A percentile compares a stretch with the other conserved stretches of the same genome.
Evolutionary conservation across 805 yeast genomes (phyloP).

Genomic region (Suhomyces prunicola): DNA sequence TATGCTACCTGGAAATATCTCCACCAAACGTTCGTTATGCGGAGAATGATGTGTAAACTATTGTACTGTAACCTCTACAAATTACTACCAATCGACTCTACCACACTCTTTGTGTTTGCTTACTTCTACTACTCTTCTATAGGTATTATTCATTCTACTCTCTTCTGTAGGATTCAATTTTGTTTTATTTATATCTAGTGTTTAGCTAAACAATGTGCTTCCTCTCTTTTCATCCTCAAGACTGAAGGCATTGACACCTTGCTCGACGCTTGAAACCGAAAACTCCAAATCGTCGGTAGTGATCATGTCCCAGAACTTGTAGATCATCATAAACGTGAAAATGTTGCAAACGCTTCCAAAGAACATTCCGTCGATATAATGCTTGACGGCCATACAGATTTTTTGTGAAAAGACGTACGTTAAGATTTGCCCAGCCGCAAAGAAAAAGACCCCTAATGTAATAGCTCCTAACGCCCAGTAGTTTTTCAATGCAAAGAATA

Average conservation of each 20-base stretch:
- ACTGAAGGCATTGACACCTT: conserved; percentile 30
- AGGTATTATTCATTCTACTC: no score
- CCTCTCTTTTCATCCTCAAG: conserved; percentile 33
- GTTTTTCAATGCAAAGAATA: conserved; percentile 63
- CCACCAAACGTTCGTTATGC: no score
- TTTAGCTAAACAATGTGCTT: conserved; percentile 8
- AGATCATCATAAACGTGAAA: conserved; percentile 88
- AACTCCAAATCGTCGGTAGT: conserved; percentile 94
- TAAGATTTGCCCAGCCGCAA: conserved; percentile 75
- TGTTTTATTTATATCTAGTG: no score
- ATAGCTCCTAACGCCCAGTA: conserved; percentile 93
- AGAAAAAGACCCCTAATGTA: conserved; percentile 64
- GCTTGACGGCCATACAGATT: conserved; percentile 71
- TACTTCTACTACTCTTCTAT: no score
- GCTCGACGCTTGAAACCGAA: conserved; percentile 54
- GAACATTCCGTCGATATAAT: conserved; percentile 86
- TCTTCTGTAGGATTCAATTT: not conserved
- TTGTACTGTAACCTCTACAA: no score
- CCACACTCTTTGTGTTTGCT: no score
- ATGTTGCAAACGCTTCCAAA: conserved; percentile 79
- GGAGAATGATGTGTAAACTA: no score
- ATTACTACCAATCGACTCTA: no score
- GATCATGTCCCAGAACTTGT: conserved; percentile 94
- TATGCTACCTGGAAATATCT: no score
- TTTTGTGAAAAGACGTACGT: conserved; percentile 63